Conservation (phyloP, 1,284 basidiomycete species). For the Limonomyces culmigenus region DNA sequence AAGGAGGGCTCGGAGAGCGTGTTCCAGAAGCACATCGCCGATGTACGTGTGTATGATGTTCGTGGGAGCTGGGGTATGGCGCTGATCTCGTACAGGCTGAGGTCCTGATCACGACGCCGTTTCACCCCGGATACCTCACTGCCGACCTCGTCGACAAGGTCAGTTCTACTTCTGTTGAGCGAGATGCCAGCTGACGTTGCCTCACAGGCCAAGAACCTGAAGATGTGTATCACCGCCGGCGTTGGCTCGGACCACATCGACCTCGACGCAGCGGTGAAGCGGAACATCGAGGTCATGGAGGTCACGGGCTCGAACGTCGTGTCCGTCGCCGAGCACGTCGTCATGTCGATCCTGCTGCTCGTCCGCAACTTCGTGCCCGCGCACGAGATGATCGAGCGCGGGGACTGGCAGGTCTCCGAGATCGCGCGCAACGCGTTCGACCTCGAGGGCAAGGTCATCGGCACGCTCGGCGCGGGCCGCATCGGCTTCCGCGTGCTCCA, state of each 20-base stretch:
- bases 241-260: conserved; percentile 91
- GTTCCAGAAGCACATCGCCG: conserved; percentile 79
- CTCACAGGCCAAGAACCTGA: conserved; percentile 73
- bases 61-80: too few relatives aligned
- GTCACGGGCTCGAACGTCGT: conserved; percentile 78
- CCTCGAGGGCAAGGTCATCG: conserved; percentile 83
- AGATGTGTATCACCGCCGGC: conserved; percentile 86
- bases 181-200: too few relatives aligned
- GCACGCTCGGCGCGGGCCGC: conserved; percentile 74
- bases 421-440: conserved; percentile 75
- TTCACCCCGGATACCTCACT: conserved; percentile 85
- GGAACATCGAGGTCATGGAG: conserved; percentile 50
- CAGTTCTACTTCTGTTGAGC: conserved; percentile 4
- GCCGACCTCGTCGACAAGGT: conserved; percentile 59
- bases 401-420: conserved; percentile 76
- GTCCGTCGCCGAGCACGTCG: conserved; percentile 79
- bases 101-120: conserved; percentile 80
- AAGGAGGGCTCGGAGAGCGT: conserved; percentile 79
- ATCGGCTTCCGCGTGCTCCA: conserved; percentile 89
- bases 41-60: conserved; percentile 53
- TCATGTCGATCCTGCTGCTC: conserved; percentile 72
- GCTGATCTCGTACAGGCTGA: conserved; percentile 26
- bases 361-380: conserved; percentile 79
- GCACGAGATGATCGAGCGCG: conserved; percentile 73
- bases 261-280: conserved; percentile 75